Base-by-base conservation (phyloP, 768 basidiomycete species). In the Leucocoprinus birnbaumii region DNA sequence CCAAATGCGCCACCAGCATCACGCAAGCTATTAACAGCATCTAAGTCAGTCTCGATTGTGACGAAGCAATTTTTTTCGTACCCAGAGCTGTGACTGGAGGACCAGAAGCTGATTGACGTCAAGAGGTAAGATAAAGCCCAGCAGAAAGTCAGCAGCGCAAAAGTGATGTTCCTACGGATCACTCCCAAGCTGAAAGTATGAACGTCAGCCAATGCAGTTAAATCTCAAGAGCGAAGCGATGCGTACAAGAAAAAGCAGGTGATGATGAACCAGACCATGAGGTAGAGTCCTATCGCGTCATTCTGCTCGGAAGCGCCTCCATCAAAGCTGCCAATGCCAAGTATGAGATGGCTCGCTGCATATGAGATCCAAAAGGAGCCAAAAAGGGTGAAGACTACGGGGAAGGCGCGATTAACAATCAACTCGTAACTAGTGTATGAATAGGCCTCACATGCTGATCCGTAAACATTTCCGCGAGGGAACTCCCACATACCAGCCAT, bases 401-500 rank as follows among this genome's bases (percentile, higher is more conserved):
- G n/a, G n/a, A n/a, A n/a, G n/a, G n/a, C n/a, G n/a, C n/a, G 22
- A 35, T 56, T 16, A 58, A 50, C 25, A 31, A 49, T 11, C n/a
- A 25, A 9, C 27, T 16, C 14, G 24, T 5, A 31, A 31, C 31
- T 31, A 5, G 27, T 6, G 11, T 3, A 3, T 2, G 22, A 27
- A 34, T 16, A 42, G 19, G 34, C 45, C 78, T 58, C 34, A 79
- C 80, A 79, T 16, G 80, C 79, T 1, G 80, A 79, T 47, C 79
- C 80, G 52, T 79, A 83, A 2, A 67, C 68, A 53, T 83, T 82
- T 2, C 77, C 78, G 6, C 71, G 65, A 9, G 73, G 71, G 59
- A 78, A 77, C 63, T 77, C 74, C 82, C 82, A 84, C 79, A 85
- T 84, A 50, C 86, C 86, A 21, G 85, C 86, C 48, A 86, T 64